A percentile compares a stretch with the other conserved stretches of the same genome.
Conservation (phyloP, 176 grass and related monocot species). For the Carex pumila region DNA sequence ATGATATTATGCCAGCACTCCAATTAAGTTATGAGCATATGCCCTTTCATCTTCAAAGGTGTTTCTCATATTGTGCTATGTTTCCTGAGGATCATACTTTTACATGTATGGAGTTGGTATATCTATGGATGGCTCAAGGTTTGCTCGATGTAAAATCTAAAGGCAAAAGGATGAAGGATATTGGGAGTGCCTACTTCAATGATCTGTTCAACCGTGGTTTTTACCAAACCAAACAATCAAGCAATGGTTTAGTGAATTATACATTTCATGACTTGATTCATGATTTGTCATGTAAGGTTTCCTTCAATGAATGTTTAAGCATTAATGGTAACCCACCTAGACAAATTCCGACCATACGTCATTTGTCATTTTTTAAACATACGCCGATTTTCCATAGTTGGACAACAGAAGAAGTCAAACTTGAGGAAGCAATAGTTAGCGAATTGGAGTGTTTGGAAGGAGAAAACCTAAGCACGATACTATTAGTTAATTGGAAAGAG, state of each 20-base stretch:
- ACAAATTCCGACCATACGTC: too few relatives aligned
- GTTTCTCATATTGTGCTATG: constrained; percentile 26
- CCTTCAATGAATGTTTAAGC: too few relatives aligned
- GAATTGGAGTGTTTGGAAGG: neutral
- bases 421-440: neutral
- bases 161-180: constrained; percentile 15
- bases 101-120: neutral
- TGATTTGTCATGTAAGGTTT: too few relatives aligned
- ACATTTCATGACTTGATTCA: too few relatives aligned
- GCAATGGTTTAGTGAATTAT: too few relatives aligned
- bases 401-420: neutral
- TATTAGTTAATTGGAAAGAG: neutral
- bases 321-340: too few relatives aligned
- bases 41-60: neutral
- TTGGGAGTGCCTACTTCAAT: constrained; percentile 16
- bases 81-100: constrained; percentile 11
- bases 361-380: too few relatives aligned
- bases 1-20: constrained; percentile 17
- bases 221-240: neutral
- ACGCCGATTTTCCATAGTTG: neutral
- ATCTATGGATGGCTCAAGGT: constrained; percentile 43
- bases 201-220: constrained; percentile 19
- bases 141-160: neutral
- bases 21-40: constrained; percentile 31
- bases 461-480: constrained; percentile 24